Evolutionary conservation across 2,329 filamentous ascomycete genomes (phyloP).

Genomic region (Didymella keratinophila): DNA sequence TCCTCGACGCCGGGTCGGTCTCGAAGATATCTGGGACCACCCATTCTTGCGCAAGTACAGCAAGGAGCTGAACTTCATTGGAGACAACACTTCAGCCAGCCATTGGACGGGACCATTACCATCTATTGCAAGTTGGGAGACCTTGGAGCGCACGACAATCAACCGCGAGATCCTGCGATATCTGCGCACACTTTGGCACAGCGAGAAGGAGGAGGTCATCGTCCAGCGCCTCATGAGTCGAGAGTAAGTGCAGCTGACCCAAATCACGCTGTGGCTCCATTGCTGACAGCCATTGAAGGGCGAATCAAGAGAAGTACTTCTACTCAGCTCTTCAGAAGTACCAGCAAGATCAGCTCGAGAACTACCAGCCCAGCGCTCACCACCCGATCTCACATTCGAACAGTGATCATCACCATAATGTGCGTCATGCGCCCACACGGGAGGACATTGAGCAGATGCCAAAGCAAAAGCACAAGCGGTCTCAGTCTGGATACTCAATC

Average conservation of each 20-base stretch:
- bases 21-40: conserved; percentile 85
- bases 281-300: conserved; percentile 56
- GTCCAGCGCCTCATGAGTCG: conserved; percentile 68
- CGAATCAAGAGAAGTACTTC: conserved; percentile 92
- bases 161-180: conserved; percentile 85
- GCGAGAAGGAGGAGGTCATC: conserved; percentile 75
- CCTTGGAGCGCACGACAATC: conserved; percentile 70
- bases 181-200: conserved; percentile 90
- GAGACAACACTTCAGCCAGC: conserved; percentile 61
- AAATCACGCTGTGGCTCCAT: background rate
- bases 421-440: conserved; percentile 32
- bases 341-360: conserved; percentile 82
- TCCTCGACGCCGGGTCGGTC: conserved; percentile 78
- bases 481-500: conserved; percentile 65
- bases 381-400: conserved; percentile 76
- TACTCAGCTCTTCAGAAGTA: conserved; percentile 86
- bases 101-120: conserved; percentile 63
- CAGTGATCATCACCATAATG: conserved; percentile 78
- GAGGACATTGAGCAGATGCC: conserved; percentile 48
- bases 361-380: conserved; percentile 75
- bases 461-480: conserved; percentile 50
- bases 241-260: conserved; percentile 47
- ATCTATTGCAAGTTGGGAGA: conserved; percentile 68
- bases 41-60: conserved; percentile 87
- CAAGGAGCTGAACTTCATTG: conserved; percentile 70